Evolutionary conservation across 2,329 filamentous ascomycete genomes (phyloP), one percentile per base, ranked within the genome.

Genomic region (Calonectria pteridis): DNA sequence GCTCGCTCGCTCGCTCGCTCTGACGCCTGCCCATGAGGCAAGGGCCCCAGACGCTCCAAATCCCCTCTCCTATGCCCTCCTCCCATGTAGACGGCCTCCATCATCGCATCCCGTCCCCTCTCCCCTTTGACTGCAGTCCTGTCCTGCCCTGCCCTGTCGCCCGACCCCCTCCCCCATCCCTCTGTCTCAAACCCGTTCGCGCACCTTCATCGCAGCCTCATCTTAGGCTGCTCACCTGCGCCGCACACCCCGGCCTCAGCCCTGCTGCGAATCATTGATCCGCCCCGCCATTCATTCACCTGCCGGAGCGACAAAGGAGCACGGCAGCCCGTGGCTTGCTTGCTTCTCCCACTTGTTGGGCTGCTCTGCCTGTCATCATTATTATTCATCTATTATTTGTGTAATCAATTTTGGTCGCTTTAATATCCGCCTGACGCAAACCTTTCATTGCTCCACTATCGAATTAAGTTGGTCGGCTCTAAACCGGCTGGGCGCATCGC

Each of bases 211-310:
- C 37, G 49, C 51, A 71, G 58, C 58, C 67, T 64, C 65, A 51
- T 63, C 67, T 1, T 33, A 26, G 40, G 28, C 18, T 37, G 58
- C 59, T 63, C 59, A 63, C 37, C 59, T 64, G 26, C 37, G 29
- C 37, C 37, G 37, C 59, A 64, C 53, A 51, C 28, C 63, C 31
- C 43, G 28, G 63, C 55, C 43, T 66, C 71, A 66, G 72, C 74
- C 71, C 70, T 59, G 72, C 73, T 78, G 78, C 71, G 75, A 79
- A 79, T 80, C 78, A 72, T 81, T 81, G 77, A 81, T 74, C 70
- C 69, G 69, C 72, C 72, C 74, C 74, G 69, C 65, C 67, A 73
- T 67, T 66, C 67, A 73, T 67, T 66, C 67, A 63, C 49, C 58
- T 26, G 23, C 71, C 63, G 29, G 66, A 68, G 68, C 73, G 75